A percentile compares a stretch with the other conserved stretches of the same genome.
Conservation (phyloP, 2,329 filamentous ascomycete genomes). For the Juglanconis sp. region DNA sequence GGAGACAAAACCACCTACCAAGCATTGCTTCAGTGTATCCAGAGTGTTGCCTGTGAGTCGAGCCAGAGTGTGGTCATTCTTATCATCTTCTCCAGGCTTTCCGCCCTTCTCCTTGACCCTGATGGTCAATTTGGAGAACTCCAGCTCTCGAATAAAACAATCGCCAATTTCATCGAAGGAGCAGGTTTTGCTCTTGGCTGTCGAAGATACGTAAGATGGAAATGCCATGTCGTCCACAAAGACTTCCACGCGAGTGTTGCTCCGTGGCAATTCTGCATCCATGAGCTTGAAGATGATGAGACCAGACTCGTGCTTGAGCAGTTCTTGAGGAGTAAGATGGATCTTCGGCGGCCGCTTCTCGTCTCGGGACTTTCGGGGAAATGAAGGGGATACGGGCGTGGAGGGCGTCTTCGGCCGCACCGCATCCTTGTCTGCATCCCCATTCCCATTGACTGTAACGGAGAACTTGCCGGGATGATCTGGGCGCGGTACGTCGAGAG, state of each 20-base stretch:
- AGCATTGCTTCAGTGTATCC: slow-evolving; percentile 80
- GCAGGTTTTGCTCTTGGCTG: slow-evolving; percentile 63
- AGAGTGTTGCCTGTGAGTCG: slow-evolving; percentile 82
- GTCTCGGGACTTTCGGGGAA: slow-evolving; percentile 46
- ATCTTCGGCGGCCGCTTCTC: slow-evolving; percentile 69
- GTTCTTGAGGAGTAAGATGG: slow-evolving; percentile 72
- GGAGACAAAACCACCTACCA: slow-evolving; percentile 52
- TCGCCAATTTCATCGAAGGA: slow-evolving; percentile 92
- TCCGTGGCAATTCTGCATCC: slow-evolving; percentile 78
- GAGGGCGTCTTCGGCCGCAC: slow-evolving; percentile 42
- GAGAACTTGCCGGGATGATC: slow-evolving; percentile 44
- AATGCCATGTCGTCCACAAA: slow-evolving; percentile 94
- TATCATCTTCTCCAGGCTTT: slow-evolving; percentile 65
- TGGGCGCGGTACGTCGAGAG: slow-evolving; percentile 33
- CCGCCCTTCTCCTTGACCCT: slow-evolving; percentile 80
- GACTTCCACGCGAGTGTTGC: slow-evolving; percentile 76
- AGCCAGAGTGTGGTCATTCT: slow-evolving; percentile 69
- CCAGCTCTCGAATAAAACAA: slow-evolving; percentile 93
- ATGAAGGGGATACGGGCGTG: slow-evolving; percentile 41
- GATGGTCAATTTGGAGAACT: slow-evolving; percentile 89
- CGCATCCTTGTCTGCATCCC: slow-evolving; percentile 25
- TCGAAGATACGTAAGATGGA: slow-evolving; percentile 79
- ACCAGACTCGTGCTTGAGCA: slow-evolving; percentile 83
- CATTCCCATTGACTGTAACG: slow-evolving; percentile 29
- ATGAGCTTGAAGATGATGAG: slow-evolving; percentile 92